These are phyloP conservation scores for Pythium aphanidermatum DNA, from an alignment of 352 stramenopile species.

Conservation along the genomic window DNA sequence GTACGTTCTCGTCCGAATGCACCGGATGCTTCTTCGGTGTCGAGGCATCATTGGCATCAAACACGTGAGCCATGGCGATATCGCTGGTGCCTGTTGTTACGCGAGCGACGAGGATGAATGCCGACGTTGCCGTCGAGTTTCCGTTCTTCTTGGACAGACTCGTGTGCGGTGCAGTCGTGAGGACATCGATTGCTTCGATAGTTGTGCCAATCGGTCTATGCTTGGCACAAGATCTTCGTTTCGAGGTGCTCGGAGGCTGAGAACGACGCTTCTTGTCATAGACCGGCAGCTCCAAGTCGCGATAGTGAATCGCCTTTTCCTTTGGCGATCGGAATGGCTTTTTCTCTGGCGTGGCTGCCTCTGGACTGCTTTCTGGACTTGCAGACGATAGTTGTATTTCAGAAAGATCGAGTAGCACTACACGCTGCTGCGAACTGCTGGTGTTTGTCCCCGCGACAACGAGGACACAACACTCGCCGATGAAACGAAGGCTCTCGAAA, in stretches of 20 bases:
- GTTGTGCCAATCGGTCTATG: too few species aligned
- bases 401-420: constrained; percentile 14
- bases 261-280: too few species aligned
- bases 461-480: constrained; percentile 11
- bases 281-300: constrained; percentile 10
- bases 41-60: neutral
- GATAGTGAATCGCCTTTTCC: constrained; percentile 17
- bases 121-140: too few species aligned
- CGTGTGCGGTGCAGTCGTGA: too few species aligned
- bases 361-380: neutral
- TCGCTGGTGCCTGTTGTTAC: neutral
- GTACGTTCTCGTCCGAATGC: constrained; percentile 5
- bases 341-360: neutral
- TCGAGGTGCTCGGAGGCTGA: neutral
- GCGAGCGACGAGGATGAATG: neutral
- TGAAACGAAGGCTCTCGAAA: constrained; percentile 8
- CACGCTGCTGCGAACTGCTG: neutral
- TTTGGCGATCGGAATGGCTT: neutral
- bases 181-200: too few species aligned
- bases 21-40: constrained; percentile 13
- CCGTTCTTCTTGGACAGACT: too few species aligned
- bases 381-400: neutral
- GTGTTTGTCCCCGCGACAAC: neutral
- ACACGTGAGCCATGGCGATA: constrained; percentile 2
- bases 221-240: constrained; percentile 7